Percentiles rank a stretch among this genome's conserved stretches.
phyloP scores from a whole-genome alignment of 2,329 filamentous ascomycete genomes.

The Talaromyces sp. region DNA sequence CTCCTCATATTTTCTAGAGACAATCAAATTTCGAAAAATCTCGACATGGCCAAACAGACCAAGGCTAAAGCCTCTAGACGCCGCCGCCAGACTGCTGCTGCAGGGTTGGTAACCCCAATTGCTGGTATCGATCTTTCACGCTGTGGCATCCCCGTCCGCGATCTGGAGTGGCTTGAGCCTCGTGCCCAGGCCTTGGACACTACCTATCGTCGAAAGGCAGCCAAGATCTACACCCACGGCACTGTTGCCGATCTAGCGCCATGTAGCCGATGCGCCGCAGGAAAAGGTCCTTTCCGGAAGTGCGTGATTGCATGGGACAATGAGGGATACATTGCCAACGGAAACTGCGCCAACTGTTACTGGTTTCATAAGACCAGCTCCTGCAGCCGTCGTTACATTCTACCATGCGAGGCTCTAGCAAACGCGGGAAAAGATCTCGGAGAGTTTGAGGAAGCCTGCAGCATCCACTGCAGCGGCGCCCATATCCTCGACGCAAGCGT shows the following conservation, averaged over 20 bases:
- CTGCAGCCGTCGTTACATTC: neutral
- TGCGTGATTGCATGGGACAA: slow-evolving; percentile 3
- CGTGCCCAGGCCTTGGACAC: neutral
- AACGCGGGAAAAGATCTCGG: neutral
- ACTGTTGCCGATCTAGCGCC: neutral
- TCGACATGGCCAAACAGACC: neutral
- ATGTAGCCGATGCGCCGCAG: neutral
- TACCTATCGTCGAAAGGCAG: neutral
- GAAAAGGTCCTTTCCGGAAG: neutral
- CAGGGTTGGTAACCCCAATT: neutral
- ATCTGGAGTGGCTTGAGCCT: slow-evolving; percentile 4
- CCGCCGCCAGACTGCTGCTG: neutral
- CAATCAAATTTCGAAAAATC: neutral
- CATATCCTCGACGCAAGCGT: neutral
- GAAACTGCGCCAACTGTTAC: slow-evolving; percentile 5
- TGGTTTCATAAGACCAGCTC: slow-evolving; percentile 5
- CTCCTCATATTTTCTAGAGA: too few species aligned
- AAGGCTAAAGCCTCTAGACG: neutral
- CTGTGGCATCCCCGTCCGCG: neutral
- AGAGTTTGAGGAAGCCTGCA: neutral
- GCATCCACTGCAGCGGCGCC: neutral
- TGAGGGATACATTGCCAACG: neutral
- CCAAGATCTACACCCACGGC: slow-evolving; percentile 1
- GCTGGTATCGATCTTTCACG: neutral
- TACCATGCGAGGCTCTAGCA: neutral